Conservation (phyloP, 2,329 filamentous ascomycete genomes). For the Ceratocystis diversiconidia region DNA sequence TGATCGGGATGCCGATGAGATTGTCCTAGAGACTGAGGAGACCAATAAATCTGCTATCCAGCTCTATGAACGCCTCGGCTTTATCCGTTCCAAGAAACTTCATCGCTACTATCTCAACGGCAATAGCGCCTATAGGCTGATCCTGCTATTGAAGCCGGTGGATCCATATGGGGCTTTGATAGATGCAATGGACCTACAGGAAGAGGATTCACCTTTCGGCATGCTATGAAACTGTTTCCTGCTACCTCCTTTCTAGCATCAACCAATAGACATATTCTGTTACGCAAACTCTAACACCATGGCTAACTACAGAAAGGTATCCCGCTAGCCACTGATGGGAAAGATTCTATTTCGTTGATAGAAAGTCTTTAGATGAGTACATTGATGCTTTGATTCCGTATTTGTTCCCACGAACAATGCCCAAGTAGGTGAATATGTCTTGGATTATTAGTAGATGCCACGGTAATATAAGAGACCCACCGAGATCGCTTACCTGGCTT, state of each 20-base stretch:
- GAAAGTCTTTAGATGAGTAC: constrained; percentile 26
- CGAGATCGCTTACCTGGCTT: constrained; percentile 46
- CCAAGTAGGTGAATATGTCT: constrained; percentile 57
- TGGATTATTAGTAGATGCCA: constrained; percentile 15
- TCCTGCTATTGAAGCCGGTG: constrained; percentile 57
- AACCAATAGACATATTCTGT: neutral
- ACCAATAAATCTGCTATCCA: constrained; percentile 81
- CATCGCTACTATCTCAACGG: constrained; percentile 95
- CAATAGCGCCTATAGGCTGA: constrained; percentile 80
- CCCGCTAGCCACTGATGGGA: too few species aligned
- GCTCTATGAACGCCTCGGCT: constrained; percentile 84
- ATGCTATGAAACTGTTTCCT: neutral
- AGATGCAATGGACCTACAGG: neutral
- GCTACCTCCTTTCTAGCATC: neutral
- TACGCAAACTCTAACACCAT: too few species aligned
- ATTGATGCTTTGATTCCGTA: constrained; percentile 48
- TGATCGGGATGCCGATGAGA: constrained; percentile 70
- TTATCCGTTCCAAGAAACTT: constrained; percentile 78
- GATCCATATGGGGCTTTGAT: constrained; percentile 22
- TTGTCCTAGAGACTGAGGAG: constrained; percentile 92
- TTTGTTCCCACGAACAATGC: constrained; percentile 44
- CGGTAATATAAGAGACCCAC: neutral
- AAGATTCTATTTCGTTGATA: neutral
- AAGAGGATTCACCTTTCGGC: neutral
- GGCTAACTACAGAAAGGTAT: too few species aligned